Evolutionary conservation across 2,329 filamentous ascomycete genomes (phyloP).

Genomic region (Madurella fahalii): DNA sequence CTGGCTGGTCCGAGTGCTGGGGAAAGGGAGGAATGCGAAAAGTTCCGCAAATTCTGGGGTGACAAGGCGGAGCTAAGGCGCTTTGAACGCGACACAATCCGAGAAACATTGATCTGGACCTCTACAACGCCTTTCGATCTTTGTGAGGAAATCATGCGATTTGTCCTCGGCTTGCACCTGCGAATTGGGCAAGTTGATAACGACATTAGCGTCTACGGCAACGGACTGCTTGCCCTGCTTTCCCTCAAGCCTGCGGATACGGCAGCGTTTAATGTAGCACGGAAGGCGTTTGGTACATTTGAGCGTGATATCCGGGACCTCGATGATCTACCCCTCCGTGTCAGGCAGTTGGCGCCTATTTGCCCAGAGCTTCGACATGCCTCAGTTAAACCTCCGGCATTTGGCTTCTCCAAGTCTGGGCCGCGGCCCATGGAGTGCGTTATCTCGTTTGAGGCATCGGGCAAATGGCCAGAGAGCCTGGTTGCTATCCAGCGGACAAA

Average conservation of each 20-base stretch:
- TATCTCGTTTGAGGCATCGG: conserved; percentile 89
- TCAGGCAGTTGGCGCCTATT: conserved; percentile 73
- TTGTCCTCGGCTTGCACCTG: conserved; percentile 68
- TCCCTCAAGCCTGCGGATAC: conserved; percentile 45
- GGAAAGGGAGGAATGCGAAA: conserved; percentile 73
- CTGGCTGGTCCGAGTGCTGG: conserved; percentile 56
- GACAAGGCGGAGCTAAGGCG: conserved; percentile 87
- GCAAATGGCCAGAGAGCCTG: conserved; percentile 89
- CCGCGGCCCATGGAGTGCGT: conserved; percentile 67
- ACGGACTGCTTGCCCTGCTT: conserved; percentile 48
- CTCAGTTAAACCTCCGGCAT: conserved; percentile 52
- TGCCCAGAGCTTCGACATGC: conserved; percentile 71
- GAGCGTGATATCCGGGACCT: conserved; percentile 74
- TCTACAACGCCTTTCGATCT: conserved; percentile 60
- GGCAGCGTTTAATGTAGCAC: conserved; percentile 62
- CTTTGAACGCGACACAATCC: conserved; percentile 91
- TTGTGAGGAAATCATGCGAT: conserved; percentile 73
- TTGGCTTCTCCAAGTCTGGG: conserved; percentile 42
- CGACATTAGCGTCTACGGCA: conserved; percentile 49
- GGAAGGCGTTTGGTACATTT: conserved; percentile 66
- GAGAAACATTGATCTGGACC: conserved; percentile 86
- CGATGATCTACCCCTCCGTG: conserved; percentile 79
- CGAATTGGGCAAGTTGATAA: conserved; percentile 47
- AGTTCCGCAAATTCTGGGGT: conserved; percentile 91
- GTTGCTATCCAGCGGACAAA: conserved; percentile 91